Base-by-base conservation (phyloP, 768 basidiomycete genomes). In the Naganishia onofrii region DNA sequence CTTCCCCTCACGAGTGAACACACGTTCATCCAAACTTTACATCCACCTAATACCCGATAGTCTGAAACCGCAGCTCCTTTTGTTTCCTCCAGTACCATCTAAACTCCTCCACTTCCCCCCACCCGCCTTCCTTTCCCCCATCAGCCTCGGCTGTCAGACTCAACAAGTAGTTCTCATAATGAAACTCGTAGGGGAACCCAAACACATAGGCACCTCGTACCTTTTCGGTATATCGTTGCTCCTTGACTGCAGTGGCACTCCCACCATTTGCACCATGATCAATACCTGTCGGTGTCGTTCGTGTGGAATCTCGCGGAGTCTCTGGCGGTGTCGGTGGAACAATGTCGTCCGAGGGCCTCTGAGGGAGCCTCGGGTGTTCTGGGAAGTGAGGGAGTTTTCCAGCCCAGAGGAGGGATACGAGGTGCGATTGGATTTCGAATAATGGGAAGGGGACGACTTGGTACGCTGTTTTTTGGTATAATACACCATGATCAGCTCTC, bases 361-460 rank as follows among this genome's bases (percentile, higher is more conserved):
- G 67, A 7, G 79, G 79, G 8, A 71, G 67, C 12, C 31, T 32
- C 3, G 74, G 74, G 29, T 73, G 52, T 0, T 36, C 55, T 3
- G 79, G 77, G 67, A 80, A 76, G 13, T 65, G 70, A 1, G 77
- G 74, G 5, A 80, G 73, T 3, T 74, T 68, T 26, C 73, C 74
- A 26, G 78, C 74, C 79, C 79, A 80, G 34, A 77, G 69, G 19
- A 78, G 67, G n/a, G 78, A 70, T 21, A 71, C 73, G 17, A 80
- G 71, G 26, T 85, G 85, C 0, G 88, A 88, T 80, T 95, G 93
- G 0, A 86, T 86, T 79, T 96, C 91, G 57, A 88, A 83, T 0
- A 92, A 76, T 0, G 91, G 92, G 70, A 94, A 85, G 2, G 92
- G 93, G 0, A 84, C 84, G 28, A 91, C 86, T 68, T 75, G 75